These are phyloP conservation scores for Nosema muscidifuracis DNA, from an alignment of 371 early-diverging fungal species.

Conservation along the genomic window DNA sequence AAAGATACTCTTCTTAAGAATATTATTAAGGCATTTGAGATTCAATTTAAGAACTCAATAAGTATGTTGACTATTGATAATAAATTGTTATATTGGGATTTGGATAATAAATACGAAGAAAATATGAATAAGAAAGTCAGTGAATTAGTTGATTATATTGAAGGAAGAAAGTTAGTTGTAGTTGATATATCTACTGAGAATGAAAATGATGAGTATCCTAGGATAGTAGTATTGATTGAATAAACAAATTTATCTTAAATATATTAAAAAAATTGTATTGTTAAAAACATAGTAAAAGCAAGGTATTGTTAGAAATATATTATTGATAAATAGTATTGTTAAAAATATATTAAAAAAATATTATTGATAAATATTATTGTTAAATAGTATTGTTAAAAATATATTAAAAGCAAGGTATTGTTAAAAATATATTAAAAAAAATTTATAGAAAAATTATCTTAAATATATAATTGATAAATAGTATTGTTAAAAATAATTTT, in stretches of 20 bases:
- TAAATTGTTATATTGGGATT: constrained; percentile 69
- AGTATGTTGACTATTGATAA: constrained; percentile 85
- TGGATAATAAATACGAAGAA: constrained; percentile 33
- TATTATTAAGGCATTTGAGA: constrained; percentile 75
- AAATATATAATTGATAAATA: too few relatives aligned
- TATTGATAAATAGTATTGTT: too few relatives aligned
- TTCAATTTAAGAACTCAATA: constrained; percentile 74
- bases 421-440: too few relatives aligned
- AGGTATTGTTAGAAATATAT: too few relatives aligned
- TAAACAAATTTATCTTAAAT: neutral
- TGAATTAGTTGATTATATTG: constrained; percentile 26
- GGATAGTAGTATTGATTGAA: constrained; percentile 4
- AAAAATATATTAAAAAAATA: too few relatives aligned
- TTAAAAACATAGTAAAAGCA: too few relatives aligned
- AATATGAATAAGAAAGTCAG: constrained; percentile 46
- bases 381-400: too few relatives aligned
- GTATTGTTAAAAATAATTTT: too few relatives aligned
- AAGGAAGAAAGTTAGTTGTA: constrained; percentile 29
- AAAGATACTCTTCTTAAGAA: constrained; percentile 77
- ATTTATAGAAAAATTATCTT: too few relatives aligned
- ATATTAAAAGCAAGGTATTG: too few relatives aligned
- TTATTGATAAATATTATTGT: too few relatives aligned
- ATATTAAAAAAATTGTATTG: too few relatives aligned
- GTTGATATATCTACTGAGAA: constrained; percentile 35
- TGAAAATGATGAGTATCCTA: constrained; percentile 14